A percentile compares a stretch with the other conserved stretches of the same genome.
Conservation (phyloP, 1,284 basidiomycete genomes). For the Pseudozyma pruni region DNA sequence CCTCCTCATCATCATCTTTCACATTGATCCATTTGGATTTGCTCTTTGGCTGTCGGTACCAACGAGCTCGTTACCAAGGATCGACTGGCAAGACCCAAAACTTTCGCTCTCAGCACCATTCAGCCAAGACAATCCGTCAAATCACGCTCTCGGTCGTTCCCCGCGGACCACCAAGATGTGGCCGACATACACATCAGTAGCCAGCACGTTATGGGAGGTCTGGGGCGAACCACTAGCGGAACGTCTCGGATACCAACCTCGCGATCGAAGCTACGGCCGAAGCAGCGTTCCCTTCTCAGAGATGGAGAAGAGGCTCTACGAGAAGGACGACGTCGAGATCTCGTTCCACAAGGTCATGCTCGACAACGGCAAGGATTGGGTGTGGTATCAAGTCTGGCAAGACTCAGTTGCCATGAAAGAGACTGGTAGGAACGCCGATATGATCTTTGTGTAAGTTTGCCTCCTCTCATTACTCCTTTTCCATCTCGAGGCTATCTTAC, state of each 20-base stretch:
- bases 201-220: constrained; percentile 52
- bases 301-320: constrained; percentile 64
- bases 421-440: constrained; percentile 58
- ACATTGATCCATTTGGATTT: not conserved
- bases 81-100: too few relatives aligned
- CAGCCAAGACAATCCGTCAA: too few relatives aligned
- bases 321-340: constrained; percentile 58
- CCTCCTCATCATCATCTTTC: not conserved
- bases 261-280: constrained; percentile 58
- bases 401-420: constrained; percentile 45
- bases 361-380: constrained; percentile 62
- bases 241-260: constrained; percentile 41
- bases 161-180: not conserved
- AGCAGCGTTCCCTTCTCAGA: constrained; percentile 57
- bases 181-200: too few relatives aligned
- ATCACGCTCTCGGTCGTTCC: too few relatives aligned
- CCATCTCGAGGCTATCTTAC: too few relatives aligned
- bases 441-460: constrained; percentile 56
- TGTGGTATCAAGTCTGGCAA: constrained; percentile 66
- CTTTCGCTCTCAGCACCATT: too few relatives aligned
- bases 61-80: too few relatives aligned
- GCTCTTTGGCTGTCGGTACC: constrained; percentile 8
- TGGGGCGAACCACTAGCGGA: constrained; percentile 54
- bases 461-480: not conserved
- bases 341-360: constrained; percentile 59